Conservation (phyloP, 148 eudicot genomes). For the Vaccinium vitisidaea region DNA sequence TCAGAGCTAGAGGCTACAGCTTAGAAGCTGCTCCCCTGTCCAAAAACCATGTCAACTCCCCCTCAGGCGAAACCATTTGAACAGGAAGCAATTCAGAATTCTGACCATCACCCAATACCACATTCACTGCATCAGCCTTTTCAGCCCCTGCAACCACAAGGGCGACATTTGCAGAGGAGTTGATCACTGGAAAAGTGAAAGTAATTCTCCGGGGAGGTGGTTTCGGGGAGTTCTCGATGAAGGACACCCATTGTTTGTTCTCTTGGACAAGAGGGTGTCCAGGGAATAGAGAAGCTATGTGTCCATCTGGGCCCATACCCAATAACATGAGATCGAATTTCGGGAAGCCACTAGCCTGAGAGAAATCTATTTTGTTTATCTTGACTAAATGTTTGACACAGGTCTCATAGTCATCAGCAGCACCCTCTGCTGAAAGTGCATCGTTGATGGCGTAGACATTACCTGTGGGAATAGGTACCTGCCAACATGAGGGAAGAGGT, state of each 20-base stretch:
- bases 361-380: constrained; percentile 27
- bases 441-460: constrained; percentile 59
- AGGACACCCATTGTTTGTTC: constrained; percentile 53
- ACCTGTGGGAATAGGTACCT: constrained; percentile 45
- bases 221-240: constrained; percentile 61
- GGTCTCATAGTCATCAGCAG: constrained; percentile 59
- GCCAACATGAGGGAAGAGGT: constrained; percentile 14
- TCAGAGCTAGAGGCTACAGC: constrained; percentile 20
- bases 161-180: constrained; percentile 42
- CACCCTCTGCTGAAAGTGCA: constrained; percentile 52
- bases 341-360: constrained; percentile 38
- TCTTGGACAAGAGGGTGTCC: constrained; percentile 52
- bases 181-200: constrained; percentile 59
- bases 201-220: constrained; percentile 68
- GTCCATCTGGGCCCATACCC: constrained; percentile 73
- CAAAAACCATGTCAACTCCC: constrained; percentile 46
- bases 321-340: constrained; percentile 64
- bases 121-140: constrained; percentile 39
- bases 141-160: constrained; percentile 43
- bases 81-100: constrained; percentile 37
- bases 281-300: constrained; percentile 61
- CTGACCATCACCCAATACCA: constrained; percentile 33
- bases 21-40: constrained; percentile 54
- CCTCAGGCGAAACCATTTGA: constrained; percentile 46
- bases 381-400: constrained; percentile 42